Conservation (phyloP, 768 basidiomycete species). For the Baorangia bicolor region DNA sequence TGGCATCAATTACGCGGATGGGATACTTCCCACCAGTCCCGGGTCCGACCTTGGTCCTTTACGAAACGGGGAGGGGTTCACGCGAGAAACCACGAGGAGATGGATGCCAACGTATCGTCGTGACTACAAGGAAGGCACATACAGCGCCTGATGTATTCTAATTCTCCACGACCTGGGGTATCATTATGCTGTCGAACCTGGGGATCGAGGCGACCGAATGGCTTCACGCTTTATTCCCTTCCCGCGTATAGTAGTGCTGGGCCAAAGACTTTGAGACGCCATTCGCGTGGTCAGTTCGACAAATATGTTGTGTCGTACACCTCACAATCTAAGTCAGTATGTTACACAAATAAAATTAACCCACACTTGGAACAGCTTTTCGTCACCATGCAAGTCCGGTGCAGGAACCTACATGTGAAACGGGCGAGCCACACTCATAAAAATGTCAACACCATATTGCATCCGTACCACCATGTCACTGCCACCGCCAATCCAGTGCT, state of each 20-base stretch:
- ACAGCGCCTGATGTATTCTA: neutral
- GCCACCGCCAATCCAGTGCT: neutral
- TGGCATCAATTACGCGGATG: neutral
- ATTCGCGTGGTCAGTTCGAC: neutral
- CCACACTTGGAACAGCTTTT: neutral
- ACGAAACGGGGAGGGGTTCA: neutral
- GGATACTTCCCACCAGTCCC: neutral
- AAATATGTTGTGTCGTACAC: neutral
- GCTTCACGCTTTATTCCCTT: neutral
- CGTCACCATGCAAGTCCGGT: slow-evolving; percentile 24
- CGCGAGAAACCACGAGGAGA: neutral
- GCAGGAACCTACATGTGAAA: too few relatives aligned
- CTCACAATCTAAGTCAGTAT: neutral
- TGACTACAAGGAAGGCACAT: neutral
- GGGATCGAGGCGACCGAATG: neutral
- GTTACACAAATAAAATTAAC: neutral
- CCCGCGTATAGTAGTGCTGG: too few relatives aligned
- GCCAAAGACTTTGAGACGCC: neutral
- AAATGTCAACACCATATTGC: too few relatives aligned
- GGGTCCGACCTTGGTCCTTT: too few relatives aligned
- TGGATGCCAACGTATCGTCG: neutral
- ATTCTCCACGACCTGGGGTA: neutral
- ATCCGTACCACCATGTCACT: too few relatives aligned
- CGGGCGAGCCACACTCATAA: too few relatives aligned
- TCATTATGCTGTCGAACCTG: neutral